phyloP scores from a whole-genome alignment of 1,284 basidiomycete genomes.

The Mycosarcoma maydis region DNA sequence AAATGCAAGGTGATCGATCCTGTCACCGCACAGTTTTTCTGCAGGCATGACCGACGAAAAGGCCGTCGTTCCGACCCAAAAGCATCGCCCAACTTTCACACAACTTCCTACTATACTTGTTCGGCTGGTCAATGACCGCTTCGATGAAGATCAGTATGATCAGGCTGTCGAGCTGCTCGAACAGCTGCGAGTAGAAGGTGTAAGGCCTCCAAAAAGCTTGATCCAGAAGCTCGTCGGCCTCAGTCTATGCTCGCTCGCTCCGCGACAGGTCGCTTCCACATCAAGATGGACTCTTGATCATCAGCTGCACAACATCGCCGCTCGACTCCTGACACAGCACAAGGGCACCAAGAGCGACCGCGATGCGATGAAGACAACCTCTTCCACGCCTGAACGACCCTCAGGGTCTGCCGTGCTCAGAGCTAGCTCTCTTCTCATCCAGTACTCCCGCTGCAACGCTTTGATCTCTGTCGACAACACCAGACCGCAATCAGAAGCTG shows the following conservation, averaged over 20 bases:
- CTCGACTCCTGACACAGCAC: constrained; percentile 14
- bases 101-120: constrained; percentile 12
- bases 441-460: constrained; percentile 2
- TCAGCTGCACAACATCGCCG: constrained; percentile 18
- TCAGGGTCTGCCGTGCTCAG: constrained; percentile 24
- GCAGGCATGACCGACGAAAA: constrained; percentile 20
- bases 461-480: background rate
- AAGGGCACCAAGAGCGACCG: constrained; percentile 7
- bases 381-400: constrained; percentile 16
- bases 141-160: constrained; percentile 46
- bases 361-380: constrained; percentile 14
- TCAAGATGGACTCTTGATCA: constrained; percentile 37
- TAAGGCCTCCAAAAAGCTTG: constrained; percentile 8
- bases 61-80: background rate
- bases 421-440: constrained; percentile 26
- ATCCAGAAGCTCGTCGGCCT: constrained; percentile 40
- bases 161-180: constrained; percentile 42
- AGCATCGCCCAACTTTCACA: constrained; percentile 6
- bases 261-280: constrained; percentile 22
- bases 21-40: background rate
- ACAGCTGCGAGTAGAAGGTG: constrained; percentile 17
- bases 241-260: constrained; percentile 39
- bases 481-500: background rate
- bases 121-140: constrained; percentile 39
- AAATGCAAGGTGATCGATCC: no score